phyloP scores from a whole-genome alignment of 1,139 yeast species.

The Kodamaea alishanica region DNA sequence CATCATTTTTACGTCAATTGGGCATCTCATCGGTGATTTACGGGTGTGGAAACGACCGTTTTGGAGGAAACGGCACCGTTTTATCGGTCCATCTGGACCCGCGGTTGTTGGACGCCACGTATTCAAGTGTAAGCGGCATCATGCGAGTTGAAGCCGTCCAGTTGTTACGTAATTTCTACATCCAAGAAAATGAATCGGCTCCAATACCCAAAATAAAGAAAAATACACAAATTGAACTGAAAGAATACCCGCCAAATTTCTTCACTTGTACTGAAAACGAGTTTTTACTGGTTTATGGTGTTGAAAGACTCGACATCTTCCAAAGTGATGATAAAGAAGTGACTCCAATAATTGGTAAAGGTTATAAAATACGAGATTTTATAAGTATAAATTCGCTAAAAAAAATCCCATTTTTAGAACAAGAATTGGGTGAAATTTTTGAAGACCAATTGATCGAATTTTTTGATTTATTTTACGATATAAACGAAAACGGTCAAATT shows the following conservation, averaged over 20 bases:
- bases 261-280: constrained; percentile 37
- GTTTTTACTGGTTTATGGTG: constrained; percentile 51
- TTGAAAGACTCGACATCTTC: constrained; percentile 21
- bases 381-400: constrained; percentile 17
- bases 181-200: constrained; percentile 79
- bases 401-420: constrained; percentile 22
- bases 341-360: constrained; percentile 27
- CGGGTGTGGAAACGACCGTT: constrained; percentile 92
- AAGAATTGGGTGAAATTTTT: constrained; percentile 14
- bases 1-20: constrained; percentile 81
- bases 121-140: constrained; percentile 71
- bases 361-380: constrained; percentile 25
- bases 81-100: constrained; percentile 55
- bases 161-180: constrained; percentile 74
- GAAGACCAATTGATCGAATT: constrained; percentile 25
- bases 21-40: constrained; percentile 71
- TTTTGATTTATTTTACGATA: constrained; percentile 28
- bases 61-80: constrained; percentile 96
- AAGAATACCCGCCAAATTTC: constrained; percentile 55
- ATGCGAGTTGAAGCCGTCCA: constrained; percentile 78
- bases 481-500: constrained; percentile 24
- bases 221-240: constrained; percentile 65
- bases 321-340: constrained; percentile 20
- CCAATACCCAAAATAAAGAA: constrained; percentile 78
- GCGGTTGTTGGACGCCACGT: constrained; percentile 33